Evolutionary conservation across 2,329 filamentous ascomycete genomes (phyloP), one percentile per base, ranked within the genome.

Genomic region (Zasmidium angulare): DNA sequence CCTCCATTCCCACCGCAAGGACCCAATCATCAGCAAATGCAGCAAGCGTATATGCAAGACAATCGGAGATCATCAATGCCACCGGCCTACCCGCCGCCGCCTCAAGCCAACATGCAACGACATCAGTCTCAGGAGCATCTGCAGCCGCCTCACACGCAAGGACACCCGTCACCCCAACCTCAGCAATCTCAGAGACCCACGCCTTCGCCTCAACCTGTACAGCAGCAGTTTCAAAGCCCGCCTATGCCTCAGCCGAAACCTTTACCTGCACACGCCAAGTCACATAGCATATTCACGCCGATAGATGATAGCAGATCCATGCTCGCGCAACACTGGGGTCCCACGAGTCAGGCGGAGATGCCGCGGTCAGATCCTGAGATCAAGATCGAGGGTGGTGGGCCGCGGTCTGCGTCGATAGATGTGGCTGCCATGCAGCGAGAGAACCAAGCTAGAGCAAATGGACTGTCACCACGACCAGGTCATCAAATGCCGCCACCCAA

Each of bases 251-350:
- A 90, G 63, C 87, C 89, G 1, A 89, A 88, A 69, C 87, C 90
- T 4, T 68, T 84, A 2, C 80, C 82, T 7, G 77, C 71, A 20
- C 75, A 78, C 31, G 76, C 82, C 31, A 93, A 93, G 73, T 88
- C 89, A 21, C 89, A 93, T 72, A 97, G 93, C 74, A 98, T 99
- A 60, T 98, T 98, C 72, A 99, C 95, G 0, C 95, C 95, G 0
- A 96, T 99, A 63, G 95, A 98, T 69, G 93, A 96, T 72, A 92
- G 89, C 68, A 85, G 90, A 51, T 97, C 93, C 1, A 88, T 97
- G 59, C 78, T 97, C 47, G 91, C 91, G 12, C 90, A 93, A 65
- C 92, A 96, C 73, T 87, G 79, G 79, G 79, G 78, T 23, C 65
- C 85, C 10, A 81, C 84, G 2, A 85, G 86, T 51, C 75, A 81